phyloP scores from a whole-genome alignment of 2,329 filamentous ascomycete species.

The Verticillium albo-atrum region DNA sequence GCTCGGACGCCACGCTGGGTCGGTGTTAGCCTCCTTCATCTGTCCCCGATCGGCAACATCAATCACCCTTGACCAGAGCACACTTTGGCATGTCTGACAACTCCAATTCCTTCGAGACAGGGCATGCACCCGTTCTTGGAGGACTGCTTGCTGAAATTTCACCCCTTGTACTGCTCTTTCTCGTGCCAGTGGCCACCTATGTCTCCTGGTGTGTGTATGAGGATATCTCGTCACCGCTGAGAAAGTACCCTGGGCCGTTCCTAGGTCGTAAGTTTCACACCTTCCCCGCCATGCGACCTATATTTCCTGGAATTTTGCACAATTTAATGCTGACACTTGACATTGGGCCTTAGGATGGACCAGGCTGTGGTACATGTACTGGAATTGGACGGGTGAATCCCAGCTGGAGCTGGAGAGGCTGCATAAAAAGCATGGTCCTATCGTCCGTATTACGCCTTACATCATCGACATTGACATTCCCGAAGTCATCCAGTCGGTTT shows the following conservation, averaged over 20 bases:
- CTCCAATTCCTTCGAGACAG: neutral
- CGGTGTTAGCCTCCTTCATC: neutral
- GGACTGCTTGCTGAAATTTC: neutral
- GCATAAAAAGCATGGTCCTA: slow-evolving; percentile 32
- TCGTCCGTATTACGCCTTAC: slow-evolving; percentile 36
- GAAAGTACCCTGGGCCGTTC: slow-evolving; percentile 16
- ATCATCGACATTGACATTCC: slow-evolving; percentile 30
- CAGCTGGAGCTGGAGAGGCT: slow-evolving; percentile 24
- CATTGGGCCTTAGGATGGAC: slow-evolving; percentile 19
- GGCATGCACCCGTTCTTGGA: neutral
- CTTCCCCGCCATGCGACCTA: too few species aligned
- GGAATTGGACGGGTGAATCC: slow-evolving; percentile 21
- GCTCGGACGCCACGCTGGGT: neutral
- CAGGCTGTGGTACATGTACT: slow-evolving; percentile 29
- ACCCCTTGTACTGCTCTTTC: neutral
- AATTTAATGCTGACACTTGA: neutral
- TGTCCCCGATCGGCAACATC: too few species aligned
- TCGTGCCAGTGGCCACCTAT: neutral
- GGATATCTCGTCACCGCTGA: slow-evolving; percentile 10
- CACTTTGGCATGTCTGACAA: neutral
- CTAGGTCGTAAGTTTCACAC: slow-evolving; percentile 10
- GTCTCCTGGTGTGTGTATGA: slow-evolving; percentile 2
- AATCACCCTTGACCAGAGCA: too few species aligned
- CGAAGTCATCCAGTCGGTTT: slow-evolving; percentile 29
- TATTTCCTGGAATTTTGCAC: too few species aligned